These are phyloP conservation scores for Stephania japonica DNA, from an alignment of 164 flowering plant genomes.

Conservation along the genomic window DNA sequence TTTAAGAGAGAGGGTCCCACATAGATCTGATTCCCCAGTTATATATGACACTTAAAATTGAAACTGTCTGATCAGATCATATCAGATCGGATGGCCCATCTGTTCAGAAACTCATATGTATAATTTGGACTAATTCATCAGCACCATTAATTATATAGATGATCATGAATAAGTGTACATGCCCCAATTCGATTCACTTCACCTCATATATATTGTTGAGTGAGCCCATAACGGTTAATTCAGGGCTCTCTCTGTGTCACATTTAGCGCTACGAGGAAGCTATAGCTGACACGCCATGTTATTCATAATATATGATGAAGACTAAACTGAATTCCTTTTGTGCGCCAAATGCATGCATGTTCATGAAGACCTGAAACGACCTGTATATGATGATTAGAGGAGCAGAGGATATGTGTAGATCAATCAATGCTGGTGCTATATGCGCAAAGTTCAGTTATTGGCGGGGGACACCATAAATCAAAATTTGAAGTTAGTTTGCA, in stretches of 20 bases:
- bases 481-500: too few species aligned
- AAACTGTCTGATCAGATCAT: too few species aligned
- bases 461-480: too few species aligned
- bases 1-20: not conserved
- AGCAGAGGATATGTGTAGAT: too few species aligned
- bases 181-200: constrained; percentile 11
- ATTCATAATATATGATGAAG: not conserved
- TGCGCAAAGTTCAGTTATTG: too few species aligned
- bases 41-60: not conserved
- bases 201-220: too few species aligned
- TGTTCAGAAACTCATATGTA: not conserved
- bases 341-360: not conserved
- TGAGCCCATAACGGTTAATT: too few species aligned
- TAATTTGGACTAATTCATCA: not conserved
- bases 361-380: too few species aligned
- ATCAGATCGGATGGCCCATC: too few species aligned
- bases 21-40: not conserved
- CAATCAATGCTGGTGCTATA: too few species aligned
- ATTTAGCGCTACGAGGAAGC: constrained; percentile 10
- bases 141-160: not conserved
- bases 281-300: not conserved
- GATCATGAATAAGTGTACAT: not conserved
- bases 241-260: not conserved
- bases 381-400: too few species aligned
- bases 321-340: not conserved